Base-by-base conservation (phyloP, 202 grass and related monocot species). In the Hordeum pubiflorum region DNA sequence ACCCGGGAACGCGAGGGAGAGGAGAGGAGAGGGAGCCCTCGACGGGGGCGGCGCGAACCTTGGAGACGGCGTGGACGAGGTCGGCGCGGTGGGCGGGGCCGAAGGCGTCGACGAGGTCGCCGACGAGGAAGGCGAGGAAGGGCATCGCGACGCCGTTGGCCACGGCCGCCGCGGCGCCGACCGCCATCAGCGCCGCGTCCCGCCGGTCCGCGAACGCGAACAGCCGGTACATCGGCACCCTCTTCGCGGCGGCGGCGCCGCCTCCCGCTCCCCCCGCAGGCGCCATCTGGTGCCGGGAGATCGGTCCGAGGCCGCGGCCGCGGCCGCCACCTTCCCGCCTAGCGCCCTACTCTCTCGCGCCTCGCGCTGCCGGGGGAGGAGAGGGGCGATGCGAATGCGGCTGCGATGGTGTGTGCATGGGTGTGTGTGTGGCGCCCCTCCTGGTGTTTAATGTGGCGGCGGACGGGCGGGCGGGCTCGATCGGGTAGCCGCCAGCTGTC, bases 81-180 rank as follows among this genome's bases (percentile, higher is more conserved):
- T 40, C n/a, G 32, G 73, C 52, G 54, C 67, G 55, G 66, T 66
- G 33, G 56, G 56, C 67, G 68, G 46, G 31, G 57, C 89, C 92
- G 72, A 94, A 94, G 22, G 86, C 84, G 65, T 94, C 80, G 84
- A 94, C 83, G 74, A 91, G 72, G 76, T 91, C 77, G 27, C 89
- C 92, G 10, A 94, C 84, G 76, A 94, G 77, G 81, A 83, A 79
- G 21, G 92, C 84, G 78, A 94, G 88, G 60, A 94, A 43, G 48
- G 92, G 92, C 89, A 94, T 89, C 27, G 89, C 80, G 11, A 94
- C 1, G 34, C 92, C 92, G 60, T 82, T 91, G 7, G 31, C 72
- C 40, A 87, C 6, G 27, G 92, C 86, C 3, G 76, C 76, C 4
- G 61, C 29, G 38, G 70, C 61, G 17, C 89, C 84, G 27, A 87